Evolutionary conservation across 2,329 filamentous ascomycete genomes (phyloP).

Genomic region (Thermothelomyces thermophilus): DNA sequence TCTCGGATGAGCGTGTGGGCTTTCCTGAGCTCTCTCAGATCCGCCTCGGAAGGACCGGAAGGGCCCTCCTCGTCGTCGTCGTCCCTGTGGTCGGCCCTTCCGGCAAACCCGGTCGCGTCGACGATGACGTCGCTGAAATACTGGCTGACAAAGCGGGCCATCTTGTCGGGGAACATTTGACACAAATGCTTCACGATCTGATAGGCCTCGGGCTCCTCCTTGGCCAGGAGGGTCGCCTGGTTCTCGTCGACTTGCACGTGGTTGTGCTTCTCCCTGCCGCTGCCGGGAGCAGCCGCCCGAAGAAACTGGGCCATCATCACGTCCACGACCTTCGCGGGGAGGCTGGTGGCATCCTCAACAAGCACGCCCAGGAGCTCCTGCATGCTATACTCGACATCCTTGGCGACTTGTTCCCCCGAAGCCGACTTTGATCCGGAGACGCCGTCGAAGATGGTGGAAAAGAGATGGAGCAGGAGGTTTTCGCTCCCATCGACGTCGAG

Average conservation of each 20-base stretch:
- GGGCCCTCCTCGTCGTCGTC: slow-evolving; percentile 58
- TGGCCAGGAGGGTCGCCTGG: slow-evolving; percentile 76
- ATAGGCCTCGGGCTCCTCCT: slow-evolving; percentile 86
- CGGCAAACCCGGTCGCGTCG: slow-evolving; percentile 63
- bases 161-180: slow-evolving; percentile 82
- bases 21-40: slow-evolving; percentile 81
- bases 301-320: slow-evolving; percentile 94
- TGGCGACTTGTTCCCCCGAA: slow-evolving; percentile 75
- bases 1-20: slow-evolving; percentile 85
- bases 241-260: slow-evolving; percentile 58
- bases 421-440: slow-evolving; percentile 71
- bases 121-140: slow-evolving; percentile 98
- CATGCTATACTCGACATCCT: slow-evolving; percentile 91
- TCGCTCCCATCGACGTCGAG: slow-evolving; percentile 81
- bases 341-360: slow-evolving; percentile 73
- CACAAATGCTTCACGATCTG: slow-evolving; percentile 95
- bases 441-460: slow-evolving; percentile 86
- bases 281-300: slow-evolving; percentile 67
- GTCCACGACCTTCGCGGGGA: slow-evolving; percentile 80
- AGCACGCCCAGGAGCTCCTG: slow-evolving; percentile 76
- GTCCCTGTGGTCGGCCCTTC: slow-evolving; percentile 50
- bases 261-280: slow-evolving; percentile 52
- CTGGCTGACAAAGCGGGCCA: slow-evolving; percentile 88
- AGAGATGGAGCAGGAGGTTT: slow-evolving; percentile 70
- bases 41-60: slow-evolving; percentile 67